Conservation (phyloP, 805 yeast genomes). For the Candida cerambycidarum region DNA sequence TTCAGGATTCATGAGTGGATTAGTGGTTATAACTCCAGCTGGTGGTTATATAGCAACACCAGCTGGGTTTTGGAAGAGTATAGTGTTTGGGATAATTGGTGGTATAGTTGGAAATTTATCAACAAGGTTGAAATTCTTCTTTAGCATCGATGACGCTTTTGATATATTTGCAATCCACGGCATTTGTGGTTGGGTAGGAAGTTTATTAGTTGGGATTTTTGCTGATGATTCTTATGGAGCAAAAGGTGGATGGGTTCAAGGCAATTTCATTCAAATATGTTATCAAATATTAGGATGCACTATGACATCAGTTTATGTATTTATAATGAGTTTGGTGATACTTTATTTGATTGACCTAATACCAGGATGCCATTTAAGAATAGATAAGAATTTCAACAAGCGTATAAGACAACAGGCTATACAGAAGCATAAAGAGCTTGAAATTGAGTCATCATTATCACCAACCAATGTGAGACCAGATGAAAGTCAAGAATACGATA, state of each 20-base stretch:
- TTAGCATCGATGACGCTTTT: slow-evolving; percentile 42
- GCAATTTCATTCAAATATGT: slow-evolving; percentile 41
- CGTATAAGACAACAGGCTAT: slow-evolving; percentile 21
- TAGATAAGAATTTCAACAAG: slow-evolving; percentile 39
- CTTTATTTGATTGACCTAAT: slow-evolving; percentile 36
- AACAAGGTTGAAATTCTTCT: slow-evolving; percentile 39
- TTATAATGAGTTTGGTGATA: slow-evolving; percentile 30
- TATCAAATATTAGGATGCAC: slow-evolving; percentile 40
- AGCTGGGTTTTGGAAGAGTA: slow-evolving; percentile 39
- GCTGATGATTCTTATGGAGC: slow-evolving; percentile 32
- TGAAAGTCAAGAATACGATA: not conserved
- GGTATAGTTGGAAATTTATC: slow-evolving; percentile 36
- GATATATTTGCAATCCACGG: slow-evolving; percentile 47
- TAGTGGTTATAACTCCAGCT: slow-evolving; percentile 44
- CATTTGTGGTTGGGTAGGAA: slow-evolving; percentile 40
- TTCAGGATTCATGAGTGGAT: slow-evolving; percentile 42
- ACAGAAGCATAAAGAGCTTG: slow-evolving; percentile 13
- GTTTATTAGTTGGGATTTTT: slow-evolving; percentile 41
- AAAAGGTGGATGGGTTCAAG: slow-evolving; percentile 42
- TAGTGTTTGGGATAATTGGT: slow-evolving; percentile 41
- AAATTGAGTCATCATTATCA: slow-evolving; percentile 15
- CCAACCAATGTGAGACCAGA: slow-evolving; percentile 13
- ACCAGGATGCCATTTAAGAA: slow-evolving; percentile 43
- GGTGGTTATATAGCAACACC: slow-evolving; percentile 41
- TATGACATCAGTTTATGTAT: slow-evolving; percentile 35